These are phyloP conservation scores for Tuber microsphaerosporum DNA, from an alignment of 495 filamentous ascomycete genomes.

Conservation along the genomic window DNA sequence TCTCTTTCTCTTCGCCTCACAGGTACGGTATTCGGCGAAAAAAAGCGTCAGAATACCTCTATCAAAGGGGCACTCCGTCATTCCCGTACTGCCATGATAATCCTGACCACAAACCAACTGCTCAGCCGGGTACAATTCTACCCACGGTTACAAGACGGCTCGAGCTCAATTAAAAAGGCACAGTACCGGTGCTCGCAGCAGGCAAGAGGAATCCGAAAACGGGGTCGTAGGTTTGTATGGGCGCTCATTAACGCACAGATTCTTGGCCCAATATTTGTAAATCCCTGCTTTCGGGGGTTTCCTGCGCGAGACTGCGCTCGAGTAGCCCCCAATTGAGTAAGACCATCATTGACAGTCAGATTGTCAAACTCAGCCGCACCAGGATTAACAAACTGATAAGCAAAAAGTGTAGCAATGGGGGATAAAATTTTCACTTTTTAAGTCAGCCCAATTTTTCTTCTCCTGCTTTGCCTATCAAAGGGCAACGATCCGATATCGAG, in stretches of 20 bases:
- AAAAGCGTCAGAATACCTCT: not conserved
- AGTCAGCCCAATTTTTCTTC: not conserved
- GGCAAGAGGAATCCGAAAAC: not conserved
- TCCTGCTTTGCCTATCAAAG: not conserved
- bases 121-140: not conserved
- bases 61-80: not conserved
- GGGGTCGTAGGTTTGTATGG: not conserved
- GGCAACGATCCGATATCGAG: not conserved
- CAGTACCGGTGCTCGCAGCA: not conserved
- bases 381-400: not conserved
- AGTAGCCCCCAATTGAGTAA: not conserved
- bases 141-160: not conserved
- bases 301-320: not conserved
- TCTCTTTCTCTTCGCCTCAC: not conserved
- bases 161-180: not conserved
- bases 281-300: not conserved
- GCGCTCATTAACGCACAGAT: not conserved
- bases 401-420: not conserved
- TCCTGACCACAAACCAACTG: not conserved
- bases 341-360: not conserved
- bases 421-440: not conserved
- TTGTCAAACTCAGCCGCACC: slow-evolving; percentile 1
- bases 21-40: not conserved
- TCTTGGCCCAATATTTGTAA: not conserved
- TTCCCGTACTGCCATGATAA: not conserved